These are phyloP conservation scores for Millerozyma acaciae DNA, from an alignment of 805 yeast species.

Conservation along the genomic window DNA sequence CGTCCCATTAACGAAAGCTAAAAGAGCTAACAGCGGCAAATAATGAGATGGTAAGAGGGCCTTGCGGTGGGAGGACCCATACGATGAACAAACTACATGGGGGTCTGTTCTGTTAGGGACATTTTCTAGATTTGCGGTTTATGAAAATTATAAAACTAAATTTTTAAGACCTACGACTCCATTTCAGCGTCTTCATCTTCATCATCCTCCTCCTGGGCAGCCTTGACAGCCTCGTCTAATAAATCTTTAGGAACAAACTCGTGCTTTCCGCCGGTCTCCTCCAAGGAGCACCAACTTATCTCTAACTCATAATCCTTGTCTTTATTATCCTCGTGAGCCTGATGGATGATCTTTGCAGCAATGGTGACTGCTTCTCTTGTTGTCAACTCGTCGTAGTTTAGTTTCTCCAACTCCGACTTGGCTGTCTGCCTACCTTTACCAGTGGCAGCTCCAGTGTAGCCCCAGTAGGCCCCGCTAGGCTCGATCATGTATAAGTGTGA, in stretches of 20 bases:
- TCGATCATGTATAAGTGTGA: slow-evolving; percentile 94
- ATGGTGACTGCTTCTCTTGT: slow-evolving; percentile 84
- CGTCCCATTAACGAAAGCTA: no score
- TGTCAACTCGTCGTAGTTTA: slow-evolving; percentile 65
- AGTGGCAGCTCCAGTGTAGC: slow-evolving; percentile 94
- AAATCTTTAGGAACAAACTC: slow-evolving; percentile 75
- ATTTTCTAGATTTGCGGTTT: no score
- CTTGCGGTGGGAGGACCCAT: no score
- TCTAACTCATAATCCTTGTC: slow-evolving; percentile 97
- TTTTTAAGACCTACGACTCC: no score
- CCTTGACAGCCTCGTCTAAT: slow-evolving; percentile 75
- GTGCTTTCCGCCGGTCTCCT: slow-evolving; percentile 78
- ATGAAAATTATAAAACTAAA: no score
- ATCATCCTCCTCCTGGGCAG: slow-evolving; percentile 78
- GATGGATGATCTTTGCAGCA: slow-evolving; percentile 89
- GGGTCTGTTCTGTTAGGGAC: no score
- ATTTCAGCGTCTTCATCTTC: slow-evolving; percentile 53
- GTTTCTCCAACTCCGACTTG: slow-evolving; percentile 90
- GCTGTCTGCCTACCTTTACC: slow-evolving; percentile 99
- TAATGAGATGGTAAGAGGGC: no score
- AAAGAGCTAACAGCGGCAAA: no score
- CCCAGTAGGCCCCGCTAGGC: slow-evolving; percentile 98
- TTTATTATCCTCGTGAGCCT: slow-evolving; percentile 96
- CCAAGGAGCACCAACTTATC: slow-evolving; percentile 77
- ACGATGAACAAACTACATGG: no score